phyloP scores from a whole-genome alignment of 2,329 filamentous ascomycete genomes.

The Clonostachys solani region DNA sequence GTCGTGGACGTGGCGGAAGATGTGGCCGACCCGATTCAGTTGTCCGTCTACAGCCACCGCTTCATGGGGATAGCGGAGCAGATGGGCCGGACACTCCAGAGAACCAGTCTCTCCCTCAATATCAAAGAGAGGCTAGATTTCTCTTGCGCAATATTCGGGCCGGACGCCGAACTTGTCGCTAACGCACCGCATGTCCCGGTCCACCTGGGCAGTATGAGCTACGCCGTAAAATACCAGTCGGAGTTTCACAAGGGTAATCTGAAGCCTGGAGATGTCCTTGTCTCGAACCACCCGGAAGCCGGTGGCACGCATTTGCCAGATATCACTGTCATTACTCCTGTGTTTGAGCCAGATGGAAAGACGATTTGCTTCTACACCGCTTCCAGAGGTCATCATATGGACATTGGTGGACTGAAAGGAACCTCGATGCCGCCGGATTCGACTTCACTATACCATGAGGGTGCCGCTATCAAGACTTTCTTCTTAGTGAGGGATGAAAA shows the following conservation, averaged over 20 bases:
- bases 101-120: slow-evolving; percentile 71
- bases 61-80: slow-evolving; percentile 83
- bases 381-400: slow-evolving; percentile 24
- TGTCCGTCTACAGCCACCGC: slow-evolving; percentile 71
- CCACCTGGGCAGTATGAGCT: slow-evolving; percentile 77
- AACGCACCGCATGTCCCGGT: slow-evolving; percentile 75
- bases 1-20: slow-evolving; percentile 8
- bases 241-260: slow-evolving; percentile 64
- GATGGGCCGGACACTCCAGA: slow-evolving; percentile 73
- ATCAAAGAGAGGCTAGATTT: slow-evolving; percentile 78
- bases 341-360: slow-evolving; percentile 24
- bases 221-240: slow-evolving; percentile 65
- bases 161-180: slow-evolving; percentile 66
- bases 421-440: slow-evolving; percentile 74
- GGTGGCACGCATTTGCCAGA: slow-evolving; percentile 33
- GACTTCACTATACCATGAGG: slow-evolving; percentile 60
- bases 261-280: slow-evolving; percentile 69
- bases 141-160: slow-evolving; percentile 72
- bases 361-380: slow-evolving; percentile 20
- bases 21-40: slow-evolving; percentile 64
- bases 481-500: slow-evolving; percentile 72
- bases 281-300: slow-evolving; percentile 47
- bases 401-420: slow-evolving; percentile 69
- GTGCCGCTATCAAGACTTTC: slow-evolving; percentile 59
- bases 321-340: slow-evolving; percentile 28